Conservation (phyloP, 1,139 yeast species). For the Suhomyces coccinellae region DNA sequence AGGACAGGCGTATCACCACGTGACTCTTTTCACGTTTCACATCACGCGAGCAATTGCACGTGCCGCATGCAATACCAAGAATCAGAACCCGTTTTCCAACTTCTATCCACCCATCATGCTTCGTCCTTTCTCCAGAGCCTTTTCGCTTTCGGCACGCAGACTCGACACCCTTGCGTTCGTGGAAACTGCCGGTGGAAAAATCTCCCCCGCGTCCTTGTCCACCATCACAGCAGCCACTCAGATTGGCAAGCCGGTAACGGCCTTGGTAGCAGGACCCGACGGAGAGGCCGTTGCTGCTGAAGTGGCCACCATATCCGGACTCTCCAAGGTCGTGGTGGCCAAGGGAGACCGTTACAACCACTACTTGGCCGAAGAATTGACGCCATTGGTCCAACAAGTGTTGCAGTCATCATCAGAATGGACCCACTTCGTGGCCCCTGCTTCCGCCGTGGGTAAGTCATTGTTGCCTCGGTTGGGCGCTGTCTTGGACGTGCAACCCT, state of each 20-base stretch:
- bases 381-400: conserved; percentile 56
- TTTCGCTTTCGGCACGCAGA: conserved; percentile 27
- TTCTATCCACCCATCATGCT: conserved; percentile 17
- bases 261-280: conserved; percentile 58
- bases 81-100: not conserved
- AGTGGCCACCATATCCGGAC: conserved; percentile 39
- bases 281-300: conserved; percentile 42
- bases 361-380: conserved; percentile 62
- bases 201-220: conserved; percentile 69
- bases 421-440: conserved; percentile 78
- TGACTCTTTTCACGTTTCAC: not conserved
- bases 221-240: conserved; percentile 64
- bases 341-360: conserved; percentile 52
- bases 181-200: conserved; percentile 56
- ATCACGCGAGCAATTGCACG: too few relatives aligned
- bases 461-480: conserved; percentile 88
- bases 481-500: conserved; percentile 79
- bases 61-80: too few relatives aligned
- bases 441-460: conserved; percentile 85
- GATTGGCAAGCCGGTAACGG: conserved; percentile 65
- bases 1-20: not conserved
- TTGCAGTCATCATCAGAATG: conserved; percentile 43
- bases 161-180: conserved; percentile 68
- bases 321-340: conserved; percentile 52
- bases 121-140: conserved; percentile 28